These are phyloP conservation scores for Botrytis cinerea DNA, from an alignment of 2,329 filamentous ascomycete species.

Conservation along the genomic window DNA sequence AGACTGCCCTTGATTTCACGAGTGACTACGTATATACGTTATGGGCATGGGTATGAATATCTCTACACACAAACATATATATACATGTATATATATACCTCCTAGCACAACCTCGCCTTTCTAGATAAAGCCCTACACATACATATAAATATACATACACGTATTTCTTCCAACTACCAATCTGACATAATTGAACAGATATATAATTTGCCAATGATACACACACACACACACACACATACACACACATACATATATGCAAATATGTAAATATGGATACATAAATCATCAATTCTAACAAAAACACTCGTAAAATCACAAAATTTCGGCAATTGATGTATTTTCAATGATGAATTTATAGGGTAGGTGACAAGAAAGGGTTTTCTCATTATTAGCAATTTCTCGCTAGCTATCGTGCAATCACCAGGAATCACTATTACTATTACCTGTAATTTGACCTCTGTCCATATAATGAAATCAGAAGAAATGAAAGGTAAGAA, in stretches of 20 bases:
- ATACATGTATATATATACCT: no score
- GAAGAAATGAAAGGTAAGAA: neutral
- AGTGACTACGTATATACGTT: neutral
- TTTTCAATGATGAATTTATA: neutral
- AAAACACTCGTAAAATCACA: neutral
- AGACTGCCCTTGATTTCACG: neutral
- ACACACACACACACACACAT: neutral
- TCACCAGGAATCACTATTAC: neutral
- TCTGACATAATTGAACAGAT: neutral
- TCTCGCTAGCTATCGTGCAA: neutral
- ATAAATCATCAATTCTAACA: neutral
- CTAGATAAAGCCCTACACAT: no score
- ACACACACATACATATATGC: neutral
- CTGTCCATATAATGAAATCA: neutral
- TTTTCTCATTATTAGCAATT: neutral
- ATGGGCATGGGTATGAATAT: no score
- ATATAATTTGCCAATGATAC: no score
- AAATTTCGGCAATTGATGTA: neutral
- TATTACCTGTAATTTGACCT: neutral
- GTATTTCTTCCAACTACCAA: neutral
- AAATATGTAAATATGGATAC: neutral
- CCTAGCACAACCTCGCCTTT: no score
- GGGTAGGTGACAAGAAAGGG: neutral
- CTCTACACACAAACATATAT: no score
- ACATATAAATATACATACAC: no score